These are phyloP conservation scores for Aquilaria malaccensis DNA, from an alignment of 345 rosid genomes.

Conservation along the genomic window DNA sequence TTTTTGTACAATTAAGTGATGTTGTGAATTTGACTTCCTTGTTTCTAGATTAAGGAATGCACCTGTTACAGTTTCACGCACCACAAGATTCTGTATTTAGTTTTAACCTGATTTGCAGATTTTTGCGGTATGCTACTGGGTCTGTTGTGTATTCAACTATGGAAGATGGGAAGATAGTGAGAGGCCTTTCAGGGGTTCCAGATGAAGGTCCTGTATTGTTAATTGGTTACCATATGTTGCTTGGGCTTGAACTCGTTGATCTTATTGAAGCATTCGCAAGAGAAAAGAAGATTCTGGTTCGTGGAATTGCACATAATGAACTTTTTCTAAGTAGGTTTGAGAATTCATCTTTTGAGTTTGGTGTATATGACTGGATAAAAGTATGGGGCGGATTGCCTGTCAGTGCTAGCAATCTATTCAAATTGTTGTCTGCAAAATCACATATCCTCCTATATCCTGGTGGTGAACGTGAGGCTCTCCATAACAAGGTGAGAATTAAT, in stretches of 20 bases:
- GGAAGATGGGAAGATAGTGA: constrained; percentile 62
- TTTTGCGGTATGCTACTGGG: constrained; percentile 27
- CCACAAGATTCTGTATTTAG: no score
- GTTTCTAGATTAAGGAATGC: no score
- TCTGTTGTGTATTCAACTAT: constrained; percentile 57
- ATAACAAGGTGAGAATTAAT: not conserved
- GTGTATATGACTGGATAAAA: not conserved
- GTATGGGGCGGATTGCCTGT: not conserved
- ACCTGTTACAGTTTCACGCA: no score
- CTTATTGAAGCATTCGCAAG: constrained; percentile 43
- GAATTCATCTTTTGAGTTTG: constrained; percentile 17
- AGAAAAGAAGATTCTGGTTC: constrained; percentile 45
- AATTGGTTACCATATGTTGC: constrained; percentile 67
- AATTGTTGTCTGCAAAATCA: not conserved
- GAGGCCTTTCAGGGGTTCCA: constrained; percentile 67
- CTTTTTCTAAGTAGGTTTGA: constrained; percentile 25
- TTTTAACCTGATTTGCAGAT: constrained; percentile 24
- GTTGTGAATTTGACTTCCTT: no score
- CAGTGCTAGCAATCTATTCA: not conserved
- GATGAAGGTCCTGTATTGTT: constrained; percentile 64
- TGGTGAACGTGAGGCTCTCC: constrained; percentile 4
- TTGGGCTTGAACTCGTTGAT: constrained; percentile 58
- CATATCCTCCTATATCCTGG: constrained; percentile 4
- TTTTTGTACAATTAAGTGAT: no score
- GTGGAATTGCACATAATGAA: constrained; percentile 58